Base-by-base conservation (phyloP, 2,329 filamentous ascomycete species). In the Paraphoma chrysanthemicola region DNA sequence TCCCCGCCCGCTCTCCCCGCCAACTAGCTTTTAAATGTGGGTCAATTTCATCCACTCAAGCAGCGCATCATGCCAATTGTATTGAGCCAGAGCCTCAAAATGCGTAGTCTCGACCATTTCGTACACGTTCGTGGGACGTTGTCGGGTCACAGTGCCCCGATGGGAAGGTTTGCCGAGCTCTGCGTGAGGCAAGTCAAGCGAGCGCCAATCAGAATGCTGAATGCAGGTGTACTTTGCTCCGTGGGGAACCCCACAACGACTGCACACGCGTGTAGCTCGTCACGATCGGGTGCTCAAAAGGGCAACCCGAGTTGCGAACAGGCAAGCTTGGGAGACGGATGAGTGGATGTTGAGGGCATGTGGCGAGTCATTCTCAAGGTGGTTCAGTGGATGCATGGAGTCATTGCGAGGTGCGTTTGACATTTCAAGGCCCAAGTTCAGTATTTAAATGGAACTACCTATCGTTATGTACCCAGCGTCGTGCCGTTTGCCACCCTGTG, bases 91-190 rank as follows among this genome's bases (percentile, higher is more conserved):
- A 48, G 3, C 16, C n/a, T 51, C 46, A 51, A 17, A 36, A 36
- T 44, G 44, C 51, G 41, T 48, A 48, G 52, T 56, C 44, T 56
- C 46, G 46, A 38, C 42, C 39, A 42, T 44, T 39, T 50, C 30
- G 38, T 48, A 23, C 49, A 38, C n/a, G 17, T 54, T 46, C 31
- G 48, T 48, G 53, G 31, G 41, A 54, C 38, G 41, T 48, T 47
- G 47, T 56, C 47, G 47, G 28, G 28, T n/a, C n/a, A 28, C 39
- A 31, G 45, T 18, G 36, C 17, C 48, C 36, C 11, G 6, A 41
- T 36, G 36, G 63, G 64, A 30, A 68, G 55, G 63, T 67, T 51
- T 66, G 53, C 66, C 64, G 66, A 67, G 52, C 23, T 23, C 7
- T 16, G 1, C 14, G 12, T 14, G 30, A 23, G 44, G 54, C 17